Evolutionary conservation across 176 grass and related monocot genomes (phyloP), one percentile per base, ranked within the genome.

Genomic region (Dendrocalamus sinicus): DNA sequence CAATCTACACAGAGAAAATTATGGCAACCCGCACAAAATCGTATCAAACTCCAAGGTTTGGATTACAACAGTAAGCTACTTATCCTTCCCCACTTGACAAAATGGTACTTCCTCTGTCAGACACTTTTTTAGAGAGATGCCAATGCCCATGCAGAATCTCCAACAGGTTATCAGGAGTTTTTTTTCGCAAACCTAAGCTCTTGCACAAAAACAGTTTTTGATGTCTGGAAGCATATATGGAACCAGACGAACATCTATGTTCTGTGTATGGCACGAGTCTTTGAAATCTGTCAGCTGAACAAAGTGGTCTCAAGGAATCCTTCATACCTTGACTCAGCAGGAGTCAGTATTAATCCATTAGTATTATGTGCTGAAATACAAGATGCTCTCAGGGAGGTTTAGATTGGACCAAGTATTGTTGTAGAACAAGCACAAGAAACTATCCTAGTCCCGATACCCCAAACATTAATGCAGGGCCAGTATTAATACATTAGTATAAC

Each of bases 221-320:
- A 10, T 72, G 19, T 26, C 70, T 72, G 40, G 22, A 48, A 72
- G 12, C n/a, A 78, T 57, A 35, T 48, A 3, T 10, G 17, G 32
- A 80, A 68, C 30, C 73, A 47, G 20, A 46, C 12, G 22, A 52
- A 54, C 69, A 65, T 45, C 62, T 55, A 26, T 40, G 72, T 76
- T 71, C 2, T 79, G 13, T 70, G 40, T 16, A 60, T 23, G 51
- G 12, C 13, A 79, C 20, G 17, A 35, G 28, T 20, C 66, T 32
- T 61, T 2, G 23, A 40, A 70, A 79, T 47, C 28, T 22, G 7
- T 76, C 51, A 82, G 30, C 30, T 32, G 30, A 32, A 32, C 30
- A 32, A 32, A 32, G 30, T 32, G 2, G 30, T 32, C 30, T 32
- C 30, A 32, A 32, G 30, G 30, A 32, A 32, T 32, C 30, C 30